Evolutionary conservation across 1,284 basidiomycete species (phyloP).

Genomic region (Exobasidium cylindrosporum): DNA sequence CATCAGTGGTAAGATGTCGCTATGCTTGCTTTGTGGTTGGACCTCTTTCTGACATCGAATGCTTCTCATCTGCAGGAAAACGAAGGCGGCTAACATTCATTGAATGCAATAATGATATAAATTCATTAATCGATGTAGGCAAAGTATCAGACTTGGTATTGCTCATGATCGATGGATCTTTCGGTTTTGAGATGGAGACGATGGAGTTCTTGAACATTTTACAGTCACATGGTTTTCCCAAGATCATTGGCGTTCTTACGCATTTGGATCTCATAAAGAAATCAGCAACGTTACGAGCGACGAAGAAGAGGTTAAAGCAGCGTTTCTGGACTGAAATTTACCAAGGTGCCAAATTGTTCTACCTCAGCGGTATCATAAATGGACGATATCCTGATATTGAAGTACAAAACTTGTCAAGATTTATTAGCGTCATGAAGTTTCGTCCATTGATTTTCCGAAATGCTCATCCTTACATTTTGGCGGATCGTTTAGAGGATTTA

Average conservation of each 20-base stretch:
- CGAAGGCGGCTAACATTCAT: slow-evolving; percentile 88
- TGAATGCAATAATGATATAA: slow-evolving; percentile 96
- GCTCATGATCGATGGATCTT: slow-evolving; percentile 95
- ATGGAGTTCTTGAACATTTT: slow-evolving; percentile 98
- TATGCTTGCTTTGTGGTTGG: background rate
- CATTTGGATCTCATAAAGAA: slow-evolving; percentile 98
- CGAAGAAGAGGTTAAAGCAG: slow-evolving; percentile 93
- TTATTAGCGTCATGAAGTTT: slow-evolving; percentile 98
- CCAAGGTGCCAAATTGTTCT: slow-evolving; percentile 96
- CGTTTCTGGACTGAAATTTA: slow-evolving; percentile 99
- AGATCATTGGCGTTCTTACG: slow-evolving; percentile 92
- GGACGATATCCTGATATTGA: slow-evolving; percentile 97
- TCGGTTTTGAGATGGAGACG: slow-evolving; percentile 99
- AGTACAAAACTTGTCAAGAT: slow-evolving; percentile 85
- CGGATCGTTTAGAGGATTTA: slow-evolving; percentile 90
- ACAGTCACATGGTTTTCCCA: slow-evolving; percentile 95
- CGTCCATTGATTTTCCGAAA: slow-evolving; percentile 95
- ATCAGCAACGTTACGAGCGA: slow-evolving; percentile 76
- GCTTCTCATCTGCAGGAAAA: slow-evolving; percentile 67
- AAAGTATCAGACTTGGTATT: slow-evolving; percentile 95
- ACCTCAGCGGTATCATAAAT: slow-evolving; percentile 94
- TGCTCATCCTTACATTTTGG: slow-evolving; percentile 89
- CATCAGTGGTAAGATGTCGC: too few species aligned
- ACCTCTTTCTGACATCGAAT: background rate
- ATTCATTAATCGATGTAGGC: slow-evolving; percentile 95